phyloP scores from a whole-genome alignment of 2,329 filamentous ascomycete species.

The Calonectria henricotiae region DNA sequence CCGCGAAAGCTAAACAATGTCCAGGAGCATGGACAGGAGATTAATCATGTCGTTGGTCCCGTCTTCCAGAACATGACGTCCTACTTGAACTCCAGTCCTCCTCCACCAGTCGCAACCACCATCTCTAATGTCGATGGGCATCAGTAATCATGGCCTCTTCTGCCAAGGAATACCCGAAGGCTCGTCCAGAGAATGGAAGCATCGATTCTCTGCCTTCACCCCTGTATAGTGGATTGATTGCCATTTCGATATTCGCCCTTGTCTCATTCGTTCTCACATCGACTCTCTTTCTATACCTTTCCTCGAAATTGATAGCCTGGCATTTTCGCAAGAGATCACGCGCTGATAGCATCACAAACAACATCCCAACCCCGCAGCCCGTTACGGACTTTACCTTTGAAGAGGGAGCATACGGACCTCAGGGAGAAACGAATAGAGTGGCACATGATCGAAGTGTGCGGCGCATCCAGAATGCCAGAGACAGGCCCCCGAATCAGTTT shows the following conservation, averaged over 20 bases:
- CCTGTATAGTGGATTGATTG: slow-evolving; percentile 50
- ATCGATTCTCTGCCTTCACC: slow-evolving; percentile 45
- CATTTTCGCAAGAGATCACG: slow-evolving; percentile 41
- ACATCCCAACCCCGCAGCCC: slow-evolving; percentile 42
- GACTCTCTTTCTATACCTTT: slow-evolving; percentile 52
- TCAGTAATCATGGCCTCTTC: slow-evolving; percentile 34
- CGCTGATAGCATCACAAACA: slow-evolving; percentile 36
- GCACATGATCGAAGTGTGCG: slow-evolving; percentile 31
- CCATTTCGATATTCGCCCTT: slow-evolving; percentile 52
- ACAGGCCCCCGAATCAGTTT: slow-evolving; percentile 72
- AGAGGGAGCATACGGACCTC: slow-evolving; percentile 31
- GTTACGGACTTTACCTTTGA: slow-evolving; percentile 54
- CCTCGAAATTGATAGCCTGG: slow-evolving; percentile 52
- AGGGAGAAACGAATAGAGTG: slow-evolving; percentile 33
- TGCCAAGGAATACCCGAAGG: slow-evolving; percentile 35
- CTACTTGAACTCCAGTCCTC: slow-evolving; percentile 7
- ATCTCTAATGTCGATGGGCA: slow-evolving; percentile 20
- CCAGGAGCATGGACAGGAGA: slow-evolving; percentile 12
- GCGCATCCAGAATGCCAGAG: slow-evolving; percentile 33
- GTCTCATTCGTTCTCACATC: slow-evolving; percentile 53
- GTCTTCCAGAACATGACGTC: slow-evolving; percentile 11
- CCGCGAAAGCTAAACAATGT: slow-evolving; percentile 1
- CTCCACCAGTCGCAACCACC: slow-evolving; percentile 7
- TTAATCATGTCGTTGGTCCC: not conserved
- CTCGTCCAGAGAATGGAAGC: slow-evolving; percentile 41